A percentile compares a stretch with the other conserved stretches of the same genome.
Conservation (phyloP, 129 eudicot species). For the sunflower (Helianthus annuus) region HanXRQr2.0-SUNRISE NC_035446.2:171345691-171346190, state of each 20-base stretch:
- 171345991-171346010: too few relatives aligned
- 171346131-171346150: not conserved
- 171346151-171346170: not conserved
- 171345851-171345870: conserved; percentile 5
- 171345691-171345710: conserved; percentile 98
- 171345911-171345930: conserved; percentile 18
- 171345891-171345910: not conserved
- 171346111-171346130: conserved; percentile 24
- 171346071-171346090: conserved; percentile 28
- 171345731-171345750: conserved; percentile 88
- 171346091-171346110: conserved; percentile 7
- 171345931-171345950: conserved; percentile 29
- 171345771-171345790: conserved; percentile 79
- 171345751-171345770: conserved; percentile 85
- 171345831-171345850: not conserved
- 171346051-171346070: conserved; percentile 7
- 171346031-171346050: not conserved
- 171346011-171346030: not conserved
- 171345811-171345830: conserved; percentile 87
- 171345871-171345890: not conserved
- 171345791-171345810: conserved; percentile 96
- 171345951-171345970: not conserved
- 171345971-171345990: not conserved
- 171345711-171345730: conserved; percentile 99
- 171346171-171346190: not conserved